A percentile compares a stretch with the other conserved stretches of the same genome.
Evolutionary conservation across 768 basidiomycete genomes (phyloP).

Genomic region (Saitozyma sp.): DNA sequence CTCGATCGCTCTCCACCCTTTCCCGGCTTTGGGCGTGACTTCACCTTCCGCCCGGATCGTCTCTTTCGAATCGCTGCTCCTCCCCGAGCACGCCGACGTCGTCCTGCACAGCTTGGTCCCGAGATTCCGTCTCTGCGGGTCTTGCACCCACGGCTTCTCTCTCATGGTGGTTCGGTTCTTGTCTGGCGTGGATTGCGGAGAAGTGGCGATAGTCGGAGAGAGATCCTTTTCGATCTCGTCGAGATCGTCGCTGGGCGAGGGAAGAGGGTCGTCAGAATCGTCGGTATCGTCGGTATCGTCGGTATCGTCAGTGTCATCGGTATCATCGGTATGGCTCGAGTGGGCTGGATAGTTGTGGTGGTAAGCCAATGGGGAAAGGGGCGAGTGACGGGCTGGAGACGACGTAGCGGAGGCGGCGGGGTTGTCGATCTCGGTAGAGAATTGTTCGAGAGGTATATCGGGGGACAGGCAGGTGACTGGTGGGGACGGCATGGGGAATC

Average conservation of each 20-base stretch:
- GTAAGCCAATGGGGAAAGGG: background rate
- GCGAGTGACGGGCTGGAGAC: constrained; percentile 2
- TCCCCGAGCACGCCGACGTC: constrained; percentile 5
- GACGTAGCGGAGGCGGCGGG: constrained; percentile 14
- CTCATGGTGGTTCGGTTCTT: constrained; percentile 2
- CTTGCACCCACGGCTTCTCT: background rate
- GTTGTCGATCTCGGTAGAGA: constrained; percentile 29
- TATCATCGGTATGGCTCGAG: background rate
- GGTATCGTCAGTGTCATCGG: background rate
- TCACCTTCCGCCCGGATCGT: constrained; percentile 17
- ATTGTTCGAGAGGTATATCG: constrained; percentile 30
- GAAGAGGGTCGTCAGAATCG: background rate
- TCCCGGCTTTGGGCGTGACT: constrained; percentile 15
- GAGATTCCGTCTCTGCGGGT: constrained; percentile 2
- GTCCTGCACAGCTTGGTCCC: constrained; percentile 5
- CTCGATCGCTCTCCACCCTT: constrained; percentile 9
- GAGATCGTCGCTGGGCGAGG: background rate
- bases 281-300: background rate
- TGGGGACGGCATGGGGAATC: constrained; percentile 39
- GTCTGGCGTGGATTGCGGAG: background rate
- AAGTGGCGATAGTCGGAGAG: background rate
- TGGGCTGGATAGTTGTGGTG: background rate
- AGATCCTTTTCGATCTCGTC: background rate
- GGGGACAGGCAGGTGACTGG: constrained; percentile 33
- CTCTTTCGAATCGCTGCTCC: constrained; percentile 19